Percentiles rank a stretch among this genome's conserved stretches.
Evolutionary conservation across 164 flowering plant genomes (phyloP).

Genomic region (Stephania yunnanensis): DNA sequence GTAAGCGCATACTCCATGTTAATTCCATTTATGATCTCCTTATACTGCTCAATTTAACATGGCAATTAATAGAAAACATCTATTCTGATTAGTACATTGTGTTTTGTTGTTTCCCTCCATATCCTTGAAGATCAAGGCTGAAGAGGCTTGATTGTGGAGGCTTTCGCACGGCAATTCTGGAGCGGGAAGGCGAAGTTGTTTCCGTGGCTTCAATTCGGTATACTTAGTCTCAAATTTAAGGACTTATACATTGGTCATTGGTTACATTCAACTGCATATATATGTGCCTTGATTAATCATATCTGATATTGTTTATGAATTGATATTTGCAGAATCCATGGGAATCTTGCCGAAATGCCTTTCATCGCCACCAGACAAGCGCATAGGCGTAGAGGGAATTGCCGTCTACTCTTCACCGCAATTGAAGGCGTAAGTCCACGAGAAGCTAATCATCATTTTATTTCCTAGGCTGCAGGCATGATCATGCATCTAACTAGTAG

Average conservation of each 20-base stretch:
- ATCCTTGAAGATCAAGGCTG: conserved; percentile 34
- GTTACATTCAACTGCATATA: too few relatives aligned
- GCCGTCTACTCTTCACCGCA: conserved; percentile 59
- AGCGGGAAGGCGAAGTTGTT: conserved; percentile 35
- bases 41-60: too few relatives aligned
- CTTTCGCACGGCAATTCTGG: conserved; percentile 45
- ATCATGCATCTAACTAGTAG: background rate
- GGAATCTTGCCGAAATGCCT: conserved; percentile 77
- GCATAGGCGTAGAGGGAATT: conserved; percentile 74
- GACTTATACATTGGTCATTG: background rate
- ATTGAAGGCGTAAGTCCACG: conserved; percentile 31
- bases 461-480: background rate
- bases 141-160: conserved; percentile 33
- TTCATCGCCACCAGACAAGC: conserved; percentile 66
- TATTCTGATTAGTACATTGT: background rate
- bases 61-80: too few relatives aligned
- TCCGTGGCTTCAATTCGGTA: conserved; percentile 54
- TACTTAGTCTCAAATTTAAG: background rate
- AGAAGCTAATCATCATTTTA: background rate
- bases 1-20: background rate
- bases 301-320: background rate
- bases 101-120: conserved; percentile 3
- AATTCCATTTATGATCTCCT: too few relatives aligned
- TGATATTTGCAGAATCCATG: conserved; percentile 45
- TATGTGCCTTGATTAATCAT: too few relatives aligned